Evolutionary conservation across 2,329 filamentous ascomycete genomes (phyloP).

Genomic region (Mycogone perniciosa): DNA sequence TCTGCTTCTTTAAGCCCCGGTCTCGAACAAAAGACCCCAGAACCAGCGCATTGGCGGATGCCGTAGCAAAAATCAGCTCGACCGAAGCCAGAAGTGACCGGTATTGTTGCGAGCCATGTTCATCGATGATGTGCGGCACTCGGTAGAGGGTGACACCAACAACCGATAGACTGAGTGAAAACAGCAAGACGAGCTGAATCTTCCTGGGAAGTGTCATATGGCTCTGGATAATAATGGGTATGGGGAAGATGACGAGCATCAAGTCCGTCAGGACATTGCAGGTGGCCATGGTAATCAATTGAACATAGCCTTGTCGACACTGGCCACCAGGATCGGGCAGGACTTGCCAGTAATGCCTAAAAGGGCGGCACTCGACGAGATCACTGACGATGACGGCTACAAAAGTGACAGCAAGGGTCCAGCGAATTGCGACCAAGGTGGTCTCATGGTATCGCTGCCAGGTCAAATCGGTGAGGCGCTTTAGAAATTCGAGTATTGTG

Average conservation of each 20-base stretch:
- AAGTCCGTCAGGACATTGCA: constrained; percentile 87
- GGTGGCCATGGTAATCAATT: constrained; percentile 83
- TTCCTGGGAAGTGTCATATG: constrained; percentile 73
- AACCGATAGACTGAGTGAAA: constrained; percentile 75
- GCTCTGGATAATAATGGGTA: constrained; percentile 78
- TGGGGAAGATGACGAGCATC: constrained; percentile 78
- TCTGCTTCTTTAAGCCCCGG: constrained; percentile 80
- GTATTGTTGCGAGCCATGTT: constrained; percentile 71
- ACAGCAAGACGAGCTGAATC: constrained; percentile 69
- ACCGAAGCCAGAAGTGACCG: constrained; percentile 84
- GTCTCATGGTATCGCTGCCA: constrained; percentile 74
- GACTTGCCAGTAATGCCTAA: constrained; percentile 71
- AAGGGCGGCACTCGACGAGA: constrained; percentile 75
- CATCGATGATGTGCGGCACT: constrained; percentile 67
- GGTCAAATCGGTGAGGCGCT: constrained; percentile 72
- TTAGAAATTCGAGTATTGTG: constrained; percentile 86
- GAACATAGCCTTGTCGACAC: constrained; percentile 81
- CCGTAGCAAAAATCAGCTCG: constrained; percentile 82
- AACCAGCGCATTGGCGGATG: constrained; percentile 81
- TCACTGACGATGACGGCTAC: constrained; percentile 74
- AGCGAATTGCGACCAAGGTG: constrained; percentile 64
- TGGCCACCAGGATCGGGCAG: constrained; percentile 76
- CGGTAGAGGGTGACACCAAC: constrained; percentile 76
- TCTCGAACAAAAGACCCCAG: constrained; percentile 91
- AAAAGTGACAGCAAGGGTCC: constrained; percentile 73